Evolutionary conservation across 352 stramenopile species (phyloP), one percentile per base, ranked within the genome.

Genomic region (Phytophthora chlamydospora): DNA sequence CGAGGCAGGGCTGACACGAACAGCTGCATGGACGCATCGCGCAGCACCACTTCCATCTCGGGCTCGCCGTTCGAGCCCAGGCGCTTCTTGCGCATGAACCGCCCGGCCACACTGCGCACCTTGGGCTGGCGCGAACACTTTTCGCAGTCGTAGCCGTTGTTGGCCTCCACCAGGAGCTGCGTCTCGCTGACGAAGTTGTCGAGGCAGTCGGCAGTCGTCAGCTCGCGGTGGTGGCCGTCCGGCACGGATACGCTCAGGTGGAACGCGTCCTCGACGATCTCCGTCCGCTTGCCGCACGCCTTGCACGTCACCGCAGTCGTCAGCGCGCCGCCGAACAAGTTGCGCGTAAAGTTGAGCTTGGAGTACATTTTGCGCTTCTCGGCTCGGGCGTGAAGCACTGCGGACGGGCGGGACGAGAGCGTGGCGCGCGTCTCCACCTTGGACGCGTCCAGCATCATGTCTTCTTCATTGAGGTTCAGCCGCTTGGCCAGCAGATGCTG

Each of bases 111-210:
- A 32, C 53, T 73, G 27, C 53, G 55, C 32, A 65, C 53, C 49
- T 79, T 85, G 2, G 61, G 53, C 35, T 75, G 67, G 2, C 72
- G 75, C 0, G 78, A 87, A 29, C 81, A 90, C 27, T 83, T 80
- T 7, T 88, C 76, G 36, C 81, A 90, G 39, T 90, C 76, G 53
- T 90, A 90, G 31, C 81, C 81, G n/a, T 88, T 90, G 17, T 88
- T 80, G 1, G 67, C 52, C 9, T 66, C 59, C 29, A 89, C 77
- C 1, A 74, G 52, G 10, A 90, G 57, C 35, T 80, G 54, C 4
- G 76, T 86, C 54, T 81, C 71, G 14, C 52, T 60, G 11, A 88
- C 67, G 12, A 90, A 88, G 8, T 62, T 63, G n/a, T 75, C 35
- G 6, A 90, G 66, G 34, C 81, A 90, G 52, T 88, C 76, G 2